These are phyloP conservation scores for Orbilia quercus DNA, from an alignment of 2,329 filamentous ascomycete species.

Conservation along the genomic window DNA sequence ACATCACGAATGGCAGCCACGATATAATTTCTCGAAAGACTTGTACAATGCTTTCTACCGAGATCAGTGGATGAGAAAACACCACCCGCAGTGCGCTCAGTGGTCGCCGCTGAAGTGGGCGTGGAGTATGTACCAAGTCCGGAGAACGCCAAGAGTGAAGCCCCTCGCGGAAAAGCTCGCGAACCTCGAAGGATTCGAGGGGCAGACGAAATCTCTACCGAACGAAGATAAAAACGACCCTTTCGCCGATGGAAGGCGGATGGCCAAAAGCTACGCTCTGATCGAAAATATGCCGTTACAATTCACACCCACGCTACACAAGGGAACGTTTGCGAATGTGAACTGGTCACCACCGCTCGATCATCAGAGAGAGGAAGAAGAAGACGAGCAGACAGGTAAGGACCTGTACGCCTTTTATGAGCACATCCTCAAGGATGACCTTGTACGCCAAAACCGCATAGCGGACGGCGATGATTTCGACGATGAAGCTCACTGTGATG, in stretches of 20 bases:
- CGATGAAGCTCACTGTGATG: slow-evolving; percentile 37
- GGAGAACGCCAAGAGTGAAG: background rate
- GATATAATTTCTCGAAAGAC: slow-evolving; percentile 30
- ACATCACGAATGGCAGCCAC: slow-evolving; percentile 27
- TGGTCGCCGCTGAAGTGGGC: slow-evolving; percentile 50
- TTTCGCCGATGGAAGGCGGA: slow-evolving; percentile 14
- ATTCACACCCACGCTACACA: background rate
- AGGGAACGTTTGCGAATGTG: background rate
- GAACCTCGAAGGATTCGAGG: background rate
- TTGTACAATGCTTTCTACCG: slow-evolving; percentile 15
- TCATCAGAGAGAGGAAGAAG: slow-evolving; percentile 18
- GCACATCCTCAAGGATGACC: slow-evolving; percentile 42
- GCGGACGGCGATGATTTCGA: slow-evolving; percentile 27
- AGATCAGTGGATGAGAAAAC: slow-evolving; percentile 20
- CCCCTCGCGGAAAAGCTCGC: background rate
- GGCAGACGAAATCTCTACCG: slow-evolving; percentile 18
- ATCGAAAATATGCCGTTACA: slow-evolving; percentile 32
- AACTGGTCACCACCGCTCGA: slow-evolving; percentile 6
- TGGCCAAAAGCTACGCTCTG: slow-evolving; percentile 22
- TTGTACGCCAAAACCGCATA: slow-evolving; percentile 26
- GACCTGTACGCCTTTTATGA: slow-evolving; percentile 53
- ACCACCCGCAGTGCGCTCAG: slow-evolving; percentile 21
- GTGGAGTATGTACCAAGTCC: slow-evolving; percentile 47
- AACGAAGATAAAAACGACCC: slow-evolving; percentile 7
- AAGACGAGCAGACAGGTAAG: slow-evolving; percentile 45